Base-by-base conservation (phyloP, 2,329 filamentous ascomycete species). In the Colletotrichum costaricense region DNA sequence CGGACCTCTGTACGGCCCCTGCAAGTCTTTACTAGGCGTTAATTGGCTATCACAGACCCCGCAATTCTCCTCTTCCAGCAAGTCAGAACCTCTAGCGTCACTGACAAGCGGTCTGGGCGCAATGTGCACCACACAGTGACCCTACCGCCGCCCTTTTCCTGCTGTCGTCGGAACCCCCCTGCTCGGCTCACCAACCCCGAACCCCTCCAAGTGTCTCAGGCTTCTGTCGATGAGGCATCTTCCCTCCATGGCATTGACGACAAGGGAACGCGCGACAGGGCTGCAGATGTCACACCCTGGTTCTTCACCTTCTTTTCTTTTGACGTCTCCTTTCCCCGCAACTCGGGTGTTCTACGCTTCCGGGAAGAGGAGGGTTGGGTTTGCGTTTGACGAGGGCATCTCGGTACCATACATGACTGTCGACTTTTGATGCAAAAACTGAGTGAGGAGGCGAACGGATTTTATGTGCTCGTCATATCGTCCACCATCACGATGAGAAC, bases 191-290 rank as follows among this genome's bases (percentile, higher is more conserved):
- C 58, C 12, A 58, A 49, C 56, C 46, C 59, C 69, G 60, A 64
- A 22, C 62, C 30, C 60, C 65, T 58, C 22, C 24, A 38, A 30
- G n/a, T 74, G 70, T 73, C 66, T 28, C 65, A 73, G 65, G 33
- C 58, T 35, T 7, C 52, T 30, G 59, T 72, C 69, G 59, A 59
- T 60, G 69, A 72, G 54, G 67, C 63, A 63, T 57, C 63, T 35
- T 33, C 54, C 54, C 26, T 49, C 24, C 59, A 72, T 24, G 52
- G 71, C 71, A 72, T 72, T 72, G 22, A 67, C 55, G 52, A 24
- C 35, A 16, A 38, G 12, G 35, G 30, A 33, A 22, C 28, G 19
- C 54, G 24, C 38, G 24, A 12, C 26, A 57, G 46, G 33, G 9
- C 30, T 9, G 54, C 60, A 30, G 26, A 54, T 54, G 30, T 46